Base-by-base conservation (phyloP, 2,329 filamentous ascomycete genomes). In the Pseudocercospora fijiensis region DNA sequence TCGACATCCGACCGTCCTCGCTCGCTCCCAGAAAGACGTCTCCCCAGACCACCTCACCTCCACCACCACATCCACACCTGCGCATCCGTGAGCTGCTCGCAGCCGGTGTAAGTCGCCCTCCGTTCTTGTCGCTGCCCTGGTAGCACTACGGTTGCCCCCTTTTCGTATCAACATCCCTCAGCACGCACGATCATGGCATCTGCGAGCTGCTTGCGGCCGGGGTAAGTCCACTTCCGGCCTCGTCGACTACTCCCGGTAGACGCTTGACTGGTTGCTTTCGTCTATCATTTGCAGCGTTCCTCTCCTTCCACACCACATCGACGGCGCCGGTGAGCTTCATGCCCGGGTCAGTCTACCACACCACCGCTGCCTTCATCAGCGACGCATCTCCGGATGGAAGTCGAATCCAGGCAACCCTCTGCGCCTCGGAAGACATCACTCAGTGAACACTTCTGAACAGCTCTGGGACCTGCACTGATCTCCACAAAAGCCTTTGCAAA, bases 21-120 rank as follows among this genome's bases (percentile, higher is more conserved):
- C 49, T 47, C 18, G 43, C 18, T 3, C n/a, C 24, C 24, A 24
- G 24, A 52, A 52, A 52, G 24, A 27, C 20, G 49, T 52, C 24
- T 16, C 27, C n/a, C 24, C 28, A 56, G 53, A 33, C 27, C 53
- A 41, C 9, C 16, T 33, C 53, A 41, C 13, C 53, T 18, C n/a
- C 18, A 13, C 6, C 53, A 56, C 27, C 16, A 56, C 53, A 37
- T 24, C 18, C 30, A 11, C 53, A 18, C 27, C 26, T 56, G 53
- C 28, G 53, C 53, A 33, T 56, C 53, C 53, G 53, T 37, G 53
- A 56, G 53, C 53, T 56, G 53, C 16, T 41, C 1, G 20, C 53
- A 24, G 53, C 53, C 53, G 53, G 53, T 56, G 53, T 56, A 56
- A 56, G 53, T 56, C 53, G 53, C 53, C 53, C 53, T 56, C 53